A percentile compares a stretch with the other conserved stretches of the same genome.
Conservation (phyloP, 2,329 filamentous ascomycete genomes). For the Hypomyces rosellus region DNA sequence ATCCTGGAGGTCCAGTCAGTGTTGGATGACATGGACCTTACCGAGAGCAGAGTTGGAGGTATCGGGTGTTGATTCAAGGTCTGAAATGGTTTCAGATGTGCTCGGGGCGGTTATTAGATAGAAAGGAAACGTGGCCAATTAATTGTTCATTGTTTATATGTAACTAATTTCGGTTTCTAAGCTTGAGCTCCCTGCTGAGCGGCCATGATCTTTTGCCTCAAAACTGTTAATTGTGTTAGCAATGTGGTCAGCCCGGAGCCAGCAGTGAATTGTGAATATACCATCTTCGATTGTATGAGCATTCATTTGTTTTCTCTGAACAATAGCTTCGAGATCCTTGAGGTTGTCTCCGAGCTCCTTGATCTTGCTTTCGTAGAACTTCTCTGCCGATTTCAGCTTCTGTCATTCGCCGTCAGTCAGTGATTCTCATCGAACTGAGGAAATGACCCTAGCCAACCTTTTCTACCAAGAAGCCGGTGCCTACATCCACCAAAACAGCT, state of each 20-base stretch:
- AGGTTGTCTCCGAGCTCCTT: slow-evolving; percentile 47
- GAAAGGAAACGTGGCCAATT: too few relatives aligned
- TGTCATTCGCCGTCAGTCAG: slow-evolving; percentile 21
- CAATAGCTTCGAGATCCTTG: slow-evolving; percentile 51
- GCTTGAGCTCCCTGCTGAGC: slow-evolving; percentile 11
- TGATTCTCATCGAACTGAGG: background rate
- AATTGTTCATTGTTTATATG: background rate
- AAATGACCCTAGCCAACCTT: slow-evolving; percentile 51
- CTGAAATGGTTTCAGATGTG: too few relatives aligned
- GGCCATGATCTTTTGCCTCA: slow-evolving; percentile 37
- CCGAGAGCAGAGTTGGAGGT: background rate
- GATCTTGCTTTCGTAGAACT: slow-evolving; percentile 53
- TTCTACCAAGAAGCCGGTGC: slow-evolving; percentile 91
- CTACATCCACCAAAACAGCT: slow-evolving; percentile 82
- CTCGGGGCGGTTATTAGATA: too few relatives aligned
- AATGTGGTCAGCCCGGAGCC: background rate
- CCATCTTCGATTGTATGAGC: slow-evolving; percentile 84
- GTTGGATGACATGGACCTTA: slow-evolving; percentile 15
- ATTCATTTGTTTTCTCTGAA: slow-evolving; percentile 72
- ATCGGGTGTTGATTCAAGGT: too few relatives aligned
- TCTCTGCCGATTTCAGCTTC: slow-evolving; percentile 46
- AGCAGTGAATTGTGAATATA: slow-evolving; percentile 26
- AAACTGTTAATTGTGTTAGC: slow-evolving; percentile 22
- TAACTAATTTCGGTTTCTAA: background rate
- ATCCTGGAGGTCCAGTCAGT: slow-evolving; percentile 26